Evolutionary conservation across 164 flowering plant species (phyloP), one percentile per base, ranked within the genome.

Genomic region (Stephania yunnanensis): DNA sequence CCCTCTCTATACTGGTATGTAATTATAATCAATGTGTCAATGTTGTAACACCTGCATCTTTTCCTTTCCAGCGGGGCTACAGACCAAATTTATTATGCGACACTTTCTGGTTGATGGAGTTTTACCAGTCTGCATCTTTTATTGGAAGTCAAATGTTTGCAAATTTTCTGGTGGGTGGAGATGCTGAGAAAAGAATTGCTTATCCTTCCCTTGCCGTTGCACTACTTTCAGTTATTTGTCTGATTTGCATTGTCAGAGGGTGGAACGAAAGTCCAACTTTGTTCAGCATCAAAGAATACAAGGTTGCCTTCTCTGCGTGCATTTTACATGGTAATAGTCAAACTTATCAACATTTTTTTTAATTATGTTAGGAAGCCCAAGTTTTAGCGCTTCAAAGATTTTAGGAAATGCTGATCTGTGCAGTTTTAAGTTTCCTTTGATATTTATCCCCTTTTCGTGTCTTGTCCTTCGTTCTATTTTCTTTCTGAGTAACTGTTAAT

Each of bases 71-170:
- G 98, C 86, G 78, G 76, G 92, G 93, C 66, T 83, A 91, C 73
- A 85, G 94, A 80, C 86, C 82, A 79, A 97, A 92, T 80, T 52
- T 83, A 22, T 78, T 95, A 80, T 88, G 73, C 77, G 97, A 92
- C 52, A 90, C 89, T 19, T 91, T 90, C 82, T 95, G 98, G 98
- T 78, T 91, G 52, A 93, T 93, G 98, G 84, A 85, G 22, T 89
- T 92, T 78, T 85, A 80, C 70, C 92, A 89, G 81, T 89, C 98
- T 71, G 94, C 85, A 55, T 88, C 89, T 74, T 81, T 87, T 13
- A 84, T 95, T 80, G 98, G 91, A 77, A 90, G 96, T 84, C 99
- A 93, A 78, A 77, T 86, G 71, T 85, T 93, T 67, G 88, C 87
- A 46, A 95, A 95, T 86, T 91, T 85, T 82, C 77, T 91, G 52